Base-by-base conservation (phyloP, 2,329 filamentous ascomycete species). In the Shiraia bambusicola region DNA sequence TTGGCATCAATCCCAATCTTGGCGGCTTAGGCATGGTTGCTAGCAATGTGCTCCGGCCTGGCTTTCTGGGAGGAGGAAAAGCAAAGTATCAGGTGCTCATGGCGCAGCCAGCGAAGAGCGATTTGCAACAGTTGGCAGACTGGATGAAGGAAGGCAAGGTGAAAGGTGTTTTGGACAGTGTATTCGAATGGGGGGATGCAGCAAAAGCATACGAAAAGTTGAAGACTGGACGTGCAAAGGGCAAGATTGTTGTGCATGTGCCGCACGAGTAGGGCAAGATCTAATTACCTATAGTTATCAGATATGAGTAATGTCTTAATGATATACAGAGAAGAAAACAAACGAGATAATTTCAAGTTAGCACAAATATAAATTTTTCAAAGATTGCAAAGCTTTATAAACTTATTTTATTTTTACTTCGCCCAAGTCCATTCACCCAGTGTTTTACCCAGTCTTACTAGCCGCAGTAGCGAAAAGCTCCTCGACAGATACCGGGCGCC, bases 141-240 rank as follows among this genome's bases (percentile, higher is more conserved):
- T 81, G 76, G 79, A 69, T 86, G 63, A 61, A 68, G 16, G 75
- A 83, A 52, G 80, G 79, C 1, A 83, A 79, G 58, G 50, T 86
- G 19, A 78, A 73, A 64, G 61, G 74, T 1, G 71, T 81, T 0
- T 64, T 85, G 30, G 82, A 84, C 55, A 70, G 75, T 43, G 68
- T 70, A 2, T 83, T 76, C 53, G 67, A 72, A 9, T 79, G 81
- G 57, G 77, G 80, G 32, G 74, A 84, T 41, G 76, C 72, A 2
- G 72, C 75, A 1, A 73, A 76, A 55, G 83, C 81, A 2, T 82
- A 79, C 63, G 74, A 76, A 59, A 80, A 74, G 57, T 56, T 85
- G 54, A 82, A 78, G 66, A 76, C 69, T 0, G 76, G 77, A 0
- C 72, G 76, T 25, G 72, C 77, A 2, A 76, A 67, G 47, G 83